Conservation (phyloP, 768 basidiomycete genomes). For the Mycena epipterygia region DNA sequence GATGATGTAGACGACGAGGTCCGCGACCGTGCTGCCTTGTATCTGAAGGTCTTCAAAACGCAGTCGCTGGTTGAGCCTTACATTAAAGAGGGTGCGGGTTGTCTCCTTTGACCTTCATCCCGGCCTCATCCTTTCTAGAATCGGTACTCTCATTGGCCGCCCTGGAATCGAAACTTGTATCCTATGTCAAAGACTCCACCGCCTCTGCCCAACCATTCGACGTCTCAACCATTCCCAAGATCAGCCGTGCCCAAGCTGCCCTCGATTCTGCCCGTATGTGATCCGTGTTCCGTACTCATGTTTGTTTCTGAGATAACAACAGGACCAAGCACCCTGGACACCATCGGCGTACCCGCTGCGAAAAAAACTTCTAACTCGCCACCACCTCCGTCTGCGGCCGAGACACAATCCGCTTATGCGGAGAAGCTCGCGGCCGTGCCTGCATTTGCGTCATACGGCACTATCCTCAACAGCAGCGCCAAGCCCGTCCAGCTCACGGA, state of each 20-base stretch:
- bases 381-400: slow-evolving; percentile 85
- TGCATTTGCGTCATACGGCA: slow-evolving; percentile 87
- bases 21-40: slow-evolving; percentile 96
- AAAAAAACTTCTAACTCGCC: slow-evolving; percentile 72
- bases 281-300: not conserved
- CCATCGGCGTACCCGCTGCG: slow-evolving; percentile 78
- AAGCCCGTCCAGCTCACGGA: slow-evolving; percentile 91
- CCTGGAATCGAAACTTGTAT: slow-evolving; percentile 92
- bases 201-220: slow-evolving; percentile 86
- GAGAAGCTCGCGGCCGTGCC: slow-evolving; percentile 90
- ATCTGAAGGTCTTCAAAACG: slow-evolving; percentile 87
- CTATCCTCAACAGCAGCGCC: slow-evolving; percentile 87
- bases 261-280: slow-evolving; percentile 88
- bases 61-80: slow-evolving; percentile 86
- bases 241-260: slow-evolving; percentile 93
- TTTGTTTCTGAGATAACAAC: slow-evolving; percentile 20
- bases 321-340: slow-evolving; percentile 89
- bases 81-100: slow-evolving; percentile 86
- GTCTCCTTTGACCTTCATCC: not conserved
- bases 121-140: slow-evolving; percentile 63
- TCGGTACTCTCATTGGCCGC: slow-evolving; percentile 93
- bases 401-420: slow-evolving; percentile 89
- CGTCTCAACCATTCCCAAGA: slow-evolving; percentile 87
- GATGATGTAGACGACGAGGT: slow-evolving; percentile 99
- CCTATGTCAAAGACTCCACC: slow-evolving; percentile 89